Evolutionary conservation across 495 filamentous ascomycete species (phyloP).

Genomic region (Bryoglossum gracile): DNA sequence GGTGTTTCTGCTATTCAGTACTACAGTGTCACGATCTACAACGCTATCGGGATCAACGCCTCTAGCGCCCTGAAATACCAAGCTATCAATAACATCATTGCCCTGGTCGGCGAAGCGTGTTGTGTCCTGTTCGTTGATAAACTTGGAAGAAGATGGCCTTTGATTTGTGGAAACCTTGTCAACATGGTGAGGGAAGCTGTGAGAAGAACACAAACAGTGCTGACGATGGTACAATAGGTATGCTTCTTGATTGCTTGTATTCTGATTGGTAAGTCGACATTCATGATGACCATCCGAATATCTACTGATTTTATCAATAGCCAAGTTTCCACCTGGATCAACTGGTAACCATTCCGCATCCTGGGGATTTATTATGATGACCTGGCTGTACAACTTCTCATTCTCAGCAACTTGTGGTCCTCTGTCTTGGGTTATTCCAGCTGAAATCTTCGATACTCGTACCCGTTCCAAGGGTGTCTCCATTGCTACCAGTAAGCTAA

Average conservation of each 20-base stretch:
- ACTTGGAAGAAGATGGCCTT: conserved; percentile 55
- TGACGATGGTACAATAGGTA: no score
- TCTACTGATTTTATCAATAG: conserved; percentile 17
- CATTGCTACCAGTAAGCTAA: conserved; percentile 38
- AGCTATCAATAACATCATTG: conserved; percentile 62
- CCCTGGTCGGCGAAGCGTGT: conserved; percentile 53
- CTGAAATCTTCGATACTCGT: conserved; percentile 45
- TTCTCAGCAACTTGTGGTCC: conserved; percentile 48
- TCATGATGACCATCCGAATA: neutral
- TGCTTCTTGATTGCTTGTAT: conserved; percentile 35
- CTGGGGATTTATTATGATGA: conserved; percentile 64
- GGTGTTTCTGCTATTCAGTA: conserved; percentile 70
- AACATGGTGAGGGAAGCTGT: no score
- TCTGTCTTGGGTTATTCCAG: conserved; percentile 41
- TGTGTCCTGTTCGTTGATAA: conserved; percentile 64
- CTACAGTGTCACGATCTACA: conserved; percentile 59
- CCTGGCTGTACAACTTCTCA: conserved; percentile 49
- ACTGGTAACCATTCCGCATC: conserved; percentile 49
- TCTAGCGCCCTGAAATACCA: conserved; percentile 64
- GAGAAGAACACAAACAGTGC: no score
- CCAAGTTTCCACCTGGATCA: conserved; percentile 48
- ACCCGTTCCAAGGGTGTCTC: conserved; percentile 41
- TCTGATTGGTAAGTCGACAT: conserved; percentile 29
- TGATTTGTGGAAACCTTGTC: conserved; percentile 58
- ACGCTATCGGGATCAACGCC: conserved; percentile 57